Evolutionary conservation across 257 asterid species (phyloP), one percentile per base, ranked within the genome.

Genomic region (Leptodermis oblonga): DNA sequence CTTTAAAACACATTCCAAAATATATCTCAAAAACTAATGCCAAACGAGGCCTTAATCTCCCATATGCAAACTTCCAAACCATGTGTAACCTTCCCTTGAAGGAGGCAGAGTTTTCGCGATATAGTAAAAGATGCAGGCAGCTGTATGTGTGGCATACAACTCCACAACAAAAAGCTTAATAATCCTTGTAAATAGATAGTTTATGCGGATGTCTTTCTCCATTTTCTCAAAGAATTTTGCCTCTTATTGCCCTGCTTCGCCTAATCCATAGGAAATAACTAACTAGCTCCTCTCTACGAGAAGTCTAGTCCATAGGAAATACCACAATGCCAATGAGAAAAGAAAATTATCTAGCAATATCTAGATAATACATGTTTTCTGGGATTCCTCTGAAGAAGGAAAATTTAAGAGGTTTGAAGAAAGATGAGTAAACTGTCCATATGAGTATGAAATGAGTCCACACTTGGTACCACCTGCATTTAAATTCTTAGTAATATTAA

Each of bases 11-110:
- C n/a, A n/a, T n/a, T n/a, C n/a, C n/a, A n/a, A n/a, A n/a, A n/a
- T n/a, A n/a, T n/a, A n/a, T n/a, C n/a, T n/a, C n/a, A n/a, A n/a
- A n/a, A n/a, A n/a, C n/a, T n/a, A n/a, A n/a, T n/a, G n/a, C n/a
- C n/a, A n/a, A n/a, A n/a, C n/a, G n/a, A n/a, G n/a, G n/a, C n/a
- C 68, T 79, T 79, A 26, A 55, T 86, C 92, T 22, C n/a, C n/a
- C n/a, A n/a, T n/a, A n/a, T n/a, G n/a, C 96, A 88, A 76, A 72
- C 92, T 88, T 51, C 96, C 96, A 23, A 88, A 86, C 96, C 96
- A 88, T 8, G 96, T 88, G 23, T 83, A 76, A 14, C 89, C 92
- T 79, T 88, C 96, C 46, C 78, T 25, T 18, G 87, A 77, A n/a
- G 89, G 85, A 77, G 96, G 96, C 70, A 88, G 79, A 71, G 96